Percentiles rank a stretch among this genome's conserved stretches.
Conservation (phyloP, 805 yeast species). For the Suhomyces emberorum region DNA sequence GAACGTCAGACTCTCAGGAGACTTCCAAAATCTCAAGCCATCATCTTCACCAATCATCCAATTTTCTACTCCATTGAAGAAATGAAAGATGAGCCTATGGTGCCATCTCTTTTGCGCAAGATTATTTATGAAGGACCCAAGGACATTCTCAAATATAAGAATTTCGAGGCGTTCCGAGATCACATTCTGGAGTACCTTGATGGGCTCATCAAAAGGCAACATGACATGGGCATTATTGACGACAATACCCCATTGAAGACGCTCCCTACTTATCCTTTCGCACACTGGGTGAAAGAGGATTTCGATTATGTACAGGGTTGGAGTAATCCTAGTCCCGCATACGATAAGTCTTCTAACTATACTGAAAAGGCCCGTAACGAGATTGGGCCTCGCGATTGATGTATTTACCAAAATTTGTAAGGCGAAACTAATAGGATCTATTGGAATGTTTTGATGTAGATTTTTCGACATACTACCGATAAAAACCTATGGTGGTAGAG, state of each 20-base stretch:
- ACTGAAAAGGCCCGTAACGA: conserved; percentile 20
- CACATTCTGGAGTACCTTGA: conserved; percentile 60
- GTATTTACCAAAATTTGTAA: too few relatives aligned
- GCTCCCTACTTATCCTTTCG: conserved; percentile 61
- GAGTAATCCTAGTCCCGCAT: conserved; percentile 32
- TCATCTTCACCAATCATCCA: conserved; percentile 74
- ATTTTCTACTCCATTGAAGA: conserved; percentile 76
- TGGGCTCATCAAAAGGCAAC: conserved; percentile 53
- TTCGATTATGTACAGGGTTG: conserved; percentile 39
- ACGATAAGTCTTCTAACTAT: conserved; percentile 20
- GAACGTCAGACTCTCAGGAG: conserved; percentile 71
- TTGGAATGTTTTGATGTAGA: too few relatives aligned
- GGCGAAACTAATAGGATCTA: too few relatives aligned
- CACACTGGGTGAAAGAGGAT: conserved; percentile 48
- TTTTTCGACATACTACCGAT: too few relatives aligned
- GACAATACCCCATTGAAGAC: conserved; percentile 59
- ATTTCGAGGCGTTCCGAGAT: conserved; percentile 56
- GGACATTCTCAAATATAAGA: conserved; percentile 61
- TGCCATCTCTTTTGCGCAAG: conserved; percentile 69
- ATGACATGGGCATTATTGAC: conserved; percentile 50
- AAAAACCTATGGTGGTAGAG: too few relatives aligned
- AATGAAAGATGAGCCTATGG: conserved; percentile 72
- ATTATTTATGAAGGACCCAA: conserved; percentile 66
- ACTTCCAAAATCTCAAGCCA: conserved; percentile 61
- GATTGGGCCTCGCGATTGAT: too few relatives aligned